Conservation (phyloP, 2,329 filamentous ascomycete genomes). For the Xylaria sp. region DNA sequence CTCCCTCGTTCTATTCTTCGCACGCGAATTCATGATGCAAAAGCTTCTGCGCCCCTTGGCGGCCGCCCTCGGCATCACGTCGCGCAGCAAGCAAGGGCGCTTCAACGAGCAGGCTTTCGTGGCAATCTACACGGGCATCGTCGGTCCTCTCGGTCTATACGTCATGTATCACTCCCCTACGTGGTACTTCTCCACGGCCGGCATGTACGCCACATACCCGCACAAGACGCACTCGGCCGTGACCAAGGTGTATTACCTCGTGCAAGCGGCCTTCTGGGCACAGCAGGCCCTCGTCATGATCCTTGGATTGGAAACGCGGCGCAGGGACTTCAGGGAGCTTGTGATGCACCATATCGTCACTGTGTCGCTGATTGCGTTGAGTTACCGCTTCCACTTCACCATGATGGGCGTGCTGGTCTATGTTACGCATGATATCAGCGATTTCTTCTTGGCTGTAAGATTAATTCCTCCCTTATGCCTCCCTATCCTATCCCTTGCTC, state of each 20-base stretch:
- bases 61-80: slow-evolving; percentile 66
- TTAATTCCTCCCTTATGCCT: not conserved
- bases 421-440: slow-evolving; percentile 78
- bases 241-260: slow-evolving; percentile 80
- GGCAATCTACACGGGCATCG: slow-evolving; percentile 74
- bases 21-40: slow-evolving; percentile 80
- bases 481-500: not conserved
- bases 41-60: slow-evolving; percentile 73
- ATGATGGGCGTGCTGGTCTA: slow-evolving; percentile 80
- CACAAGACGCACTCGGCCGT: slow-evolving; percentile 71
- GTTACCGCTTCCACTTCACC: slow-evolving; percentile 81
- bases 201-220: slow-evolving; percentile 78
- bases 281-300: slow-evolving; percentile 78
- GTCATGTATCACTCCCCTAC: slow-evolving; percentile 76
- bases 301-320: slow-evolving; percentile 75
- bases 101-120: slow-evolving; percentile 85
- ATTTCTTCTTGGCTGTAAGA: slow-evolving; percentile 74
- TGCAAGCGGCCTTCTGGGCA: slow-evolving; percentile 79
- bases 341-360: slow-evolving; percentile 79
- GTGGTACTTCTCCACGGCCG: slow-evolving; percentile 79
- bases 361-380: slow-evolving; percentile 72
- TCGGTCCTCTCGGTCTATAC: slow-evolving; percentile 75
- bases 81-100: slow-evolving; percentile 71
- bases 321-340: slow-evolving; percentile 80
- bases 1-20: slow-evolving; percentile 76